Conservation (phyloP, 306 rosid species). For the Casuarina cunninghamiana region DNA sequence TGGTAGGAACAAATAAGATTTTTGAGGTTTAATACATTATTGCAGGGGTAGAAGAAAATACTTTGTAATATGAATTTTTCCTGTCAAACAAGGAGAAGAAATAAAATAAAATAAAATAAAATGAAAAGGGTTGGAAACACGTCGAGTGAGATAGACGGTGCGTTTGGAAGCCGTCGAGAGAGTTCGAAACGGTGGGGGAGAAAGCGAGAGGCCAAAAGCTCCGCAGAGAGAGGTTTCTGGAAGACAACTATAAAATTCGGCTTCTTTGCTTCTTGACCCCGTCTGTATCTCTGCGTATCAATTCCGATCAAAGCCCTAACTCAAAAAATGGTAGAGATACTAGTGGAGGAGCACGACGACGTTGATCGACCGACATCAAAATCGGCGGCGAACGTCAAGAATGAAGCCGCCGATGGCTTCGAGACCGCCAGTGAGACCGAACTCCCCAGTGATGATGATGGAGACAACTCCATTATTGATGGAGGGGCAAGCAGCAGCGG, state of each 20-base stretch:
- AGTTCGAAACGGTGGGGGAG: not conserved
- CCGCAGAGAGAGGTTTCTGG: not conserved
- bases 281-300: too few relatives aligned
- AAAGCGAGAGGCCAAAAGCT: not conserved
- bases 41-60: too few relatives aligned
- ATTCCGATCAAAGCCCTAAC: not conserved
- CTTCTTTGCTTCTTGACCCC: too few relatives aligned
- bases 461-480: slow-evolving; percentile 14
- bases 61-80: too few relatives aligned
- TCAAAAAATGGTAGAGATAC: slow-evolving; percentile 22
- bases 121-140: too few relatives aligned
- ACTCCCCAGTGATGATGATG: slow-evolving; percentile 33
- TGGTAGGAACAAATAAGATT: too few relatives aligned
- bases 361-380: slow-evolving; percentile 16
- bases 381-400: slow-evolving; percentile 10
- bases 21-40: too few relatives aligned
- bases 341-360: slow-evolving; percentile 24
- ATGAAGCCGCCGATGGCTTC: slow-evolving; percentile 45
- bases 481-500: not conserved
- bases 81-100: too few relatives aligned
- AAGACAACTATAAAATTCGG: not conserved
- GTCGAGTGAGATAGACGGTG: not conserved
- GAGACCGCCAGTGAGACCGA: slow-evolving; percentile 67
- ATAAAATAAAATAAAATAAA: too few relatives aligned
- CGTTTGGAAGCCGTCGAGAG: not conserved